Base-by-base conservation (phyloP, 768 basidiomycete genomes). In the Boletus sensibilis region DNA sequence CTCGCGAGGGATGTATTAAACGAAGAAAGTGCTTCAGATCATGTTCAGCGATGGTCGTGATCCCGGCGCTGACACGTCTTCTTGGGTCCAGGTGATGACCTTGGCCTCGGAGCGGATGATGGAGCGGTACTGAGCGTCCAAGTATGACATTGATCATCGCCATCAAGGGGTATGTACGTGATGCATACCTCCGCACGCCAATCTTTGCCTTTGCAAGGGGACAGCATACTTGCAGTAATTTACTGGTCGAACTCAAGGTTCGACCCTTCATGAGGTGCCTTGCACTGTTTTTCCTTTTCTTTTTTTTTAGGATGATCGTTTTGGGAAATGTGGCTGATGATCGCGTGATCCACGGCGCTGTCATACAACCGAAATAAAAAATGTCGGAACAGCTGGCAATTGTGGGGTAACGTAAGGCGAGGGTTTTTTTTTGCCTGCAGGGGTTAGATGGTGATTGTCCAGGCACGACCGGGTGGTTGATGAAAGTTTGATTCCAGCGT, bases 121-220 rank as follows among this genome's bases (percentile, higher is more conserved):
- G 31, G 46, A 35, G n/a, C 35, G 48, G 39, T 16, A 16, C 14
- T 47, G 49, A 31, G 21, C 31, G 46, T 23, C 12, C 38, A 57
- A 12, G 23, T n/a, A 35, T 41, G 38, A 21, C 12, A 55, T 48
- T 1, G 45, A 57, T 57, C 50, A 52, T 20, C 13, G 37, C 27
- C 55, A 61, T 61, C 60, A 52, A 48, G 40, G 51, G 29, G 10
- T 16, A n/a, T 10, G 34, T 25, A 43, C 33, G 51, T 59, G 53
- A 38, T 13, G 46, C 11, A 34, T 16, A 14, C 45, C 47, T 37
- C 48, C 35, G 18, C 40, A 63, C 31, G 61, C 34, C 42, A 62
- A 62, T 62, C 61, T 63, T 62, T 62, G 27, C 61, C 51, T 50
- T 53, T 50, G 50, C 51, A 21, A 57, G 60, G 49, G 50, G 46